Conservation (phyloP, 176 grass and related monocot genomes). For the Cymbopogon citratus region DNA sequence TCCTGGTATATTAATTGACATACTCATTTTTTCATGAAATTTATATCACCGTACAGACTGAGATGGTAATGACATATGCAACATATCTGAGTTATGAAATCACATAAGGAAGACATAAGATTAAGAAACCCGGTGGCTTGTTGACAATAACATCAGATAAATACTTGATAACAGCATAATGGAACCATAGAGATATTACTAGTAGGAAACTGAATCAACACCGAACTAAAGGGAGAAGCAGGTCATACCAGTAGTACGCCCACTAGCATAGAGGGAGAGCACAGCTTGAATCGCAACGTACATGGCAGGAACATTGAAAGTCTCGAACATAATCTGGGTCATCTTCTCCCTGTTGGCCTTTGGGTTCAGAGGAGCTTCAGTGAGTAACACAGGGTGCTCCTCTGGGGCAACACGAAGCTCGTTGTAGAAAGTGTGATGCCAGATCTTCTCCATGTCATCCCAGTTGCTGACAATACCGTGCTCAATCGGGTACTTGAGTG, state of each 20-base stretch:
- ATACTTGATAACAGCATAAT: neutral
- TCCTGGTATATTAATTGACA: neutral
- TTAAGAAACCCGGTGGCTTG: neutral
- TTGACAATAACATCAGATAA: neutral
- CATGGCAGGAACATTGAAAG: conserved; percentile 85
- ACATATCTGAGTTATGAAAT: neutral
- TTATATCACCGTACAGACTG: neutral
- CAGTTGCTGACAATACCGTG: conserved; percentile 78
- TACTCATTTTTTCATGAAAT: neutral
- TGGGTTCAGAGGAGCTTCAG: conserved; percentile 80
- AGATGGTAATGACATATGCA: neutral
- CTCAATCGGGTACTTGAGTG: conserved; percentile 76
- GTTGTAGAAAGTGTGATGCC: conserved; percentile 83
- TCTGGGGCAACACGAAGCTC: conserved; percentile 81
- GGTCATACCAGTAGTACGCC: conserved; percentile 51
- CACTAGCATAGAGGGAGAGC: conserved; percentile 85
- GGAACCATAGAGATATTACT: neutral
- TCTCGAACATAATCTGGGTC: conserved; percentile 87
- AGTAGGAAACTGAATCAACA: neutral
- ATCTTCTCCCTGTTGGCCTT: conserved; percentile 93
- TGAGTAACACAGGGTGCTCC: conserved; percentile 82
- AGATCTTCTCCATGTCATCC: conserved; percentile 94
- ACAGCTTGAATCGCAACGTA: conserved; percentile 83
- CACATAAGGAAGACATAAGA: neutral
- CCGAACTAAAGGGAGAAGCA: neutral